Evolutionary conservation across 257 asterid species (phyloP).

Genomic region (Lycium ferocissimum): DNA sequence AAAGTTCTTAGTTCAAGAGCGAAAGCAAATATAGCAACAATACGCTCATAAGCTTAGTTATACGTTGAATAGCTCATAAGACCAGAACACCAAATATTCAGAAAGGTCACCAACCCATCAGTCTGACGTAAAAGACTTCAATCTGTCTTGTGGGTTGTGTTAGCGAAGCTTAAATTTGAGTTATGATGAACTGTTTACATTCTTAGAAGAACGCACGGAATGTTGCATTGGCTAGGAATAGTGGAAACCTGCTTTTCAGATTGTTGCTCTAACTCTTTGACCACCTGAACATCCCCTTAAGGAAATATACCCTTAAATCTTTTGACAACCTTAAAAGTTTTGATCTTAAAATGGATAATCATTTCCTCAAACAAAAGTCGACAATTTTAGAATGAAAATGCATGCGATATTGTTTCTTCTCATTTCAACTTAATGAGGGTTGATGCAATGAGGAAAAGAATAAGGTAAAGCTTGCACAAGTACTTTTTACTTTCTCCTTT

Average conservation of each 20-base stretch:
- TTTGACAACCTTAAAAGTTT: neutral
- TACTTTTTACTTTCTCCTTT: conserved; percentile 6
- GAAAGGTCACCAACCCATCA: neutral
- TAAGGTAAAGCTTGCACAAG: neutral
- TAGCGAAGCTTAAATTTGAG: neutral
- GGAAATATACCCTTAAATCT: neutral
- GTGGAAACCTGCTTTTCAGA: neutral
- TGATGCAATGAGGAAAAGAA: conserved; percentile 24
- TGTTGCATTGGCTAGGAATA: neutral
- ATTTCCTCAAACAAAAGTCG: neutral
- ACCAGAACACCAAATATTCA: neutral
- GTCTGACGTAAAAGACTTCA: neutral
- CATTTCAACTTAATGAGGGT: conserved; percentile 11
- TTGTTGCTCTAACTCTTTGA: neutral
- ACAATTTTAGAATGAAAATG: neutral
- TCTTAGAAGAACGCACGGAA: neutral
- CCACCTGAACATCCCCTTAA: neutral
- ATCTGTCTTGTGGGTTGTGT: neutral
- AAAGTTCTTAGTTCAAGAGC: neutral
- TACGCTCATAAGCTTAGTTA: neutral
- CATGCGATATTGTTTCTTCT: neutral
- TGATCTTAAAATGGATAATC: neutral
- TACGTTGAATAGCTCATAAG: neutral
- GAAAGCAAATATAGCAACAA: neutral
- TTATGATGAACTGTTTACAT: neutral